Percentiles rank a stretch among this genome's conserved stretches.
These are phyloP conservation scores for Termitomyces heimii DNA, from an alignment of 768 basidiomycete genomes.

Conservation along the genomic window DNA sequence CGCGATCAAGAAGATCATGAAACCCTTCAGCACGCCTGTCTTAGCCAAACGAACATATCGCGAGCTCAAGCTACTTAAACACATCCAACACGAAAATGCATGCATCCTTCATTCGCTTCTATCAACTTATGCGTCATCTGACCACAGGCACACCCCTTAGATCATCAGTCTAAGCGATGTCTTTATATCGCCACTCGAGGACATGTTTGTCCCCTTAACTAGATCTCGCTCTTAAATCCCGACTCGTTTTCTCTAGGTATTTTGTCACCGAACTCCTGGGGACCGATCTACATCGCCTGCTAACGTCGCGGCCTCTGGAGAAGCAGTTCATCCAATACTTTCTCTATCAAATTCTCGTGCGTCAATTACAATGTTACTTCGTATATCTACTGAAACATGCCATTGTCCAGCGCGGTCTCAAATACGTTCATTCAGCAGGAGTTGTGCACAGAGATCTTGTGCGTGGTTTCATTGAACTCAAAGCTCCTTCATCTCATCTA, in stretches of 20 bases:
- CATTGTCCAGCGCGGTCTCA: constrained; percentile 75
- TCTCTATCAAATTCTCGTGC: constrained; percentile 94
- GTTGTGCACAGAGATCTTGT: constrained; percentile 97
- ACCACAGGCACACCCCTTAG: constrained; percentile 31
- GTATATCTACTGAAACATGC: constrained; percentile 2
- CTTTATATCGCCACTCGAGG: constrained; percentile 99
- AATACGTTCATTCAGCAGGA: constrained; percentile 99
- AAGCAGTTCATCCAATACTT: constrained; percentile 99
- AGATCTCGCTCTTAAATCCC: constrained; percentile 1
- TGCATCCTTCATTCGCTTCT: constrained; percentile 18
- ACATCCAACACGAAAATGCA: constrained; percentile 98
- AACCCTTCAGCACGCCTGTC: constrained; percentile 99
- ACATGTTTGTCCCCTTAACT: constrained; percentile 57
- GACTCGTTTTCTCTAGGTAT: constrained; percentile 52
- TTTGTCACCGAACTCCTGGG: constrained; percentile 98
- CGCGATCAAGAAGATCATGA: constrained; percentile 99
- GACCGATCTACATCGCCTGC: constrained; percentile 94
- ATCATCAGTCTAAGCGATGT: constrained; percentile 99
- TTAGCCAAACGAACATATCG: constrained; percentile 96
- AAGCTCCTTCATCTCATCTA: background rate
- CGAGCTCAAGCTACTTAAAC: constrained; percentile 96
- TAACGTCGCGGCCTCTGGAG: constrained; percentile 94
- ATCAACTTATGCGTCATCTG: background rate
- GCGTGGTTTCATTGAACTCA: constrained; percentile 19
- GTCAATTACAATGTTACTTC: constrained; percentile 18